Conservation (phyloP, 192 early-diverging fungal genomes). For the Geranomyces variabilis region DNA sequence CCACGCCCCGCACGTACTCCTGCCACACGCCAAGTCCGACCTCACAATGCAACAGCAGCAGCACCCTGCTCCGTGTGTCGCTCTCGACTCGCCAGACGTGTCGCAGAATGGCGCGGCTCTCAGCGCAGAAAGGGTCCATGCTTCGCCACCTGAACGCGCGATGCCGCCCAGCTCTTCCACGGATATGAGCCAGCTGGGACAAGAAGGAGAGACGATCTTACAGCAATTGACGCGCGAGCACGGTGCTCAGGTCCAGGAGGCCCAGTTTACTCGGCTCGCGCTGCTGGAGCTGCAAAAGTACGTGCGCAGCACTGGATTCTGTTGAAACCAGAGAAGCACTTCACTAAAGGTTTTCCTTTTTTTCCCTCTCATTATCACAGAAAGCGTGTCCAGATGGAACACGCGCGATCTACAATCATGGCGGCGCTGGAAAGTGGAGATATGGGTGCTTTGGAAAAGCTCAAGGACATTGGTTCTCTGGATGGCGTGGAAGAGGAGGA, state of each 20-base stretch:
- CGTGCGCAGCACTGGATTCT: background rate
- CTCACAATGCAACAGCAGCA: no score
- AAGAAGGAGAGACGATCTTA: background rate
- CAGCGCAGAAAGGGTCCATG: no score
- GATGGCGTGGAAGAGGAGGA: background rate
- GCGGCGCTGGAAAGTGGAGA: slow-evolving; percentile 5
- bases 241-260: slow-evolving; percentile 4
- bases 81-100: no score
- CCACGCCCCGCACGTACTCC: no score
- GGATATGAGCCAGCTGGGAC: no score
- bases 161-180: no score
- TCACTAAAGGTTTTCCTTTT: background rate
- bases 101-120: no score
- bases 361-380: no score
- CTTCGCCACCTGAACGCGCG: no score
- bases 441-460: background rate
- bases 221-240: slow-evolving; percentile 5
- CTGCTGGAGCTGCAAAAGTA: slow-evolving; percentile 21
- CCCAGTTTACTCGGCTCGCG: background rate
- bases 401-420: background rate
- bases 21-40: no score
- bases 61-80: no score
- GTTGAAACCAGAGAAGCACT: no score
- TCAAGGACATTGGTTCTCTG: background rate
- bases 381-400: slow-evolving; percentile 11